These are phyloP conservation scores for Caloboletus firmus DNA, from an alignment of 1,284 basidiomycete species.

Conservation along the genomic window DNA sequence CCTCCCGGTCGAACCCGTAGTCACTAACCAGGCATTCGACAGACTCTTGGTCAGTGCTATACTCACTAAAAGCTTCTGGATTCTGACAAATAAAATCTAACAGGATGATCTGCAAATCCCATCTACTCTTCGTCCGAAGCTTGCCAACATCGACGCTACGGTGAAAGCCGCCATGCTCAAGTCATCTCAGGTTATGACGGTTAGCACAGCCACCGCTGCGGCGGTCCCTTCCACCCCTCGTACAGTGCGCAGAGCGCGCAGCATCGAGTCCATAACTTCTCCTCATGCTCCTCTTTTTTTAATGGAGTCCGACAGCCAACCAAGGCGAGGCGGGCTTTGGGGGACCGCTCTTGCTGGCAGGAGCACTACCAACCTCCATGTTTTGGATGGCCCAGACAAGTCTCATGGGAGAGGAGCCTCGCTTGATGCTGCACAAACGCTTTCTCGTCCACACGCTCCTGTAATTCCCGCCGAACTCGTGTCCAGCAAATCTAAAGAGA, in stretches of 20 bases:
- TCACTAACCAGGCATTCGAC: constrained; percentile 67
- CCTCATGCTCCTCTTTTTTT: constrained; percentile 42
- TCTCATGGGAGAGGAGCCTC: constrained; percentile 55
- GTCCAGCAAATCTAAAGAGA: constrained; percentile 46
- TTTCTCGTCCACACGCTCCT: constrained; percentile 51
- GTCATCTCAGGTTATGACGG: constrained; percentile 69
- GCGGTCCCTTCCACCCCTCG: constrained; percentile 36
- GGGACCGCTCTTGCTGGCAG: constrained; percentile 46
- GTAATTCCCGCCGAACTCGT: constrained; percentile 41
- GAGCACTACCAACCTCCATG: constrained; percentile 37
- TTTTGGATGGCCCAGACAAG: constrained; percentile 14
- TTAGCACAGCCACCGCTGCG: constrained; percentile 38
- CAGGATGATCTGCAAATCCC: constrained; percentile 88
- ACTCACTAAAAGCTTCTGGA: neutral
- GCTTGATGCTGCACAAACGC: constrained; percentile 47
- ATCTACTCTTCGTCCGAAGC: constrained; percentile 68
- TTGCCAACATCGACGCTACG: constrained; percentile 72
- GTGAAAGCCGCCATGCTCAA: constrained; percentile 91
- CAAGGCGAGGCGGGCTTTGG: constrained; percentile 42
- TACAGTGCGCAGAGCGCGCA: constrained; percentile 62
- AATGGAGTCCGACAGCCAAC: constrained; percentile 41
- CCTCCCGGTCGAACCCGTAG: constrained; percentile 36
- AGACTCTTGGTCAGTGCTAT: constrained; percentile 57
- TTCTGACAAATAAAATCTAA: neutral
- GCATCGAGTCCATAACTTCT: constrained; percentile 65